Percentiles rank a stretch among this genome's conserved stretches.
Conservation (phyloP, 1,284 basidiomycete genomes). For the Puccinia coronata region DNA sequence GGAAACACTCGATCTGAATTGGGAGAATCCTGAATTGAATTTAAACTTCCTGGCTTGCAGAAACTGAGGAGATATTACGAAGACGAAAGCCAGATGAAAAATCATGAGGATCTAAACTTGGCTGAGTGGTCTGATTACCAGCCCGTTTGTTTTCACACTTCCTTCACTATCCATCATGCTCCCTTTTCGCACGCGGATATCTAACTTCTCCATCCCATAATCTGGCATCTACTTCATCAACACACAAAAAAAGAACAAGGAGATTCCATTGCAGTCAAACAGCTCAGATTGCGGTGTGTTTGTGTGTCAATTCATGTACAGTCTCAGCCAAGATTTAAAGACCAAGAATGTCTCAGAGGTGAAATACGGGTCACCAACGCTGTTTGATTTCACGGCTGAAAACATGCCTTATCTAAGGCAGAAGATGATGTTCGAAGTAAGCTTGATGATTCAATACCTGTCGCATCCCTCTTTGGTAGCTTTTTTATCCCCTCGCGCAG, state of each 20-base stretch:
- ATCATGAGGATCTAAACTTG: conserved; percentile 53
- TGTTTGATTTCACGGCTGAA: conserved; percentile 35
- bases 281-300: conserved; percentile 59
- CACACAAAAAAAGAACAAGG: conserved; percentile 22
- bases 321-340: conserved; percentile 54
- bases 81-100: conserved; percentile 56
- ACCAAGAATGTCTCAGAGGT: neutral
- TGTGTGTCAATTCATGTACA: conserved; percentile 56
- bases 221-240: neutral
- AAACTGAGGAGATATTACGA: conserved; percentile 55
- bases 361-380: conserved; percentile 33
- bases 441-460: neutral
- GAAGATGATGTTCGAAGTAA: conserved; percentile 24
- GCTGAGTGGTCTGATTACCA: conserved; percentile 53
- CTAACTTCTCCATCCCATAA: neutral
- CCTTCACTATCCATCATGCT: neutral
- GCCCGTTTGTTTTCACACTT: neutral
- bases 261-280: conserved; percentile 57
- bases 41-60: neutral
- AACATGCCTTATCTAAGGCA: conserved; percentile 21
- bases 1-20: neutral
- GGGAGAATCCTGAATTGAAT: neutral
- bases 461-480: no score
- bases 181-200: neutral
- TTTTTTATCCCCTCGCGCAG: no score